Conservation (phyloP, 257 asterid species). For the Jasminum sambac region DNA sequence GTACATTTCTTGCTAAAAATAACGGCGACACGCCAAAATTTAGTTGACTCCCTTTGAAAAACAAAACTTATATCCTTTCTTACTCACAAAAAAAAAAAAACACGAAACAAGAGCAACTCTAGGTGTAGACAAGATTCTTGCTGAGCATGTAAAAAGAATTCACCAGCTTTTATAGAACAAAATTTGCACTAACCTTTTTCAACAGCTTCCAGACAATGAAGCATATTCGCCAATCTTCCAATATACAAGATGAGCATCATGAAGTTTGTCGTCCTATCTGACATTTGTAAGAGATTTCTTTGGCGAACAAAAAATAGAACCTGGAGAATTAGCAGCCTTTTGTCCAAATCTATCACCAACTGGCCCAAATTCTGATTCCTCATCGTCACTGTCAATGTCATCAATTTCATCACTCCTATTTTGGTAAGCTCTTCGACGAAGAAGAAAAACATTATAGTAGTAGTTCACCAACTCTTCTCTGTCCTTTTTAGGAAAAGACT, state of each 20-base stretch:
- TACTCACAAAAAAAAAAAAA: too few relatives aligned
- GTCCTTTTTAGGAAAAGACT: constrained; percentile 29
- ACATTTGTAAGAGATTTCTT: constrained; percentile 43
- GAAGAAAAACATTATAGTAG: constrained; percentile 23
- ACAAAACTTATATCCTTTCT: neutral
- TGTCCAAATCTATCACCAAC: constrained; percentile 53
- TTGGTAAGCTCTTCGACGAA: constrained; percentile 17
- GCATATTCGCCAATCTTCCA: neutral
- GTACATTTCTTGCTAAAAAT: neutral
- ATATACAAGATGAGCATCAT: constrained; percentile 17
- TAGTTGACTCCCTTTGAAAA: neutral
- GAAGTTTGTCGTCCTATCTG: constrained; percentile 24
- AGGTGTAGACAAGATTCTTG: neutral
- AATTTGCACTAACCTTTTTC: constrained; percentile 24
- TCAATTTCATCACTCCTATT: constrained; percentile 6
- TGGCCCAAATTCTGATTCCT: constrained; percentile 52
- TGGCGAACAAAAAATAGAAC: constrained; percentile 71
- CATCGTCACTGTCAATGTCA: constrained; percentile 24
- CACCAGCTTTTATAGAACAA: constrained; percentile 15
- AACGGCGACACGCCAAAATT: neutral
- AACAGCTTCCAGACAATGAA: constrained; percentile 8
- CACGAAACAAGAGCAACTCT: neutral
- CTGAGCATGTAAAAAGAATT: constrained; percentile 10
- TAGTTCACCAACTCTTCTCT: constrained; percentile 33
- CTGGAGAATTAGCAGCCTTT: constrained; percentile 38